Percentiles rank a stretch among this genome's conserved stretches.
Evolutionary conservation across 2,329 filamentous ascomycete species (phyloP).

Genomic region (Alternaria ethzedia): DNA sequence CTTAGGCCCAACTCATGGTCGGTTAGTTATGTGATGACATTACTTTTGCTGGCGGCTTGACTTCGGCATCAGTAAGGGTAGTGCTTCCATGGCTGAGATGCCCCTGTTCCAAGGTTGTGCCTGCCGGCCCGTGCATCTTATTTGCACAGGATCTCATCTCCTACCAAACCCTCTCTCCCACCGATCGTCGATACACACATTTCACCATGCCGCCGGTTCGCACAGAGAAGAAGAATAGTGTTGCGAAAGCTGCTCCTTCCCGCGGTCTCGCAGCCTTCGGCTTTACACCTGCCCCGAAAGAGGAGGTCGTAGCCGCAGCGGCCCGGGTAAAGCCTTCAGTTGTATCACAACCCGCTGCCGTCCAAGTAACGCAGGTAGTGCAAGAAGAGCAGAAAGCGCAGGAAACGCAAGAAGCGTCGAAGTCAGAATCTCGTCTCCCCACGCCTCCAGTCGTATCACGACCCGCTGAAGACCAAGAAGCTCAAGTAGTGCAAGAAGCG

Average conservation of each 20-base stretch:
- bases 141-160: background rate
- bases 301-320: background rate
- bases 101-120: no score
- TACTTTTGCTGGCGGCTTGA: no score
- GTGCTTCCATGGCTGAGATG: no score
- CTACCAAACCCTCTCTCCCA: no score
- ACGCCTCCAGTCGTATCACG: background rate
- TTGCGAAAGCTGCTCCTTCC: background rate
- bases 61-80: no score
- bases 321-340: background rate
- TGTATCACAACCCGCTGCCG: background rate
- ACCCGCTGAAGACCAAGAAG: background rate
- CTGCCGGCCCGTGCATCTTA: background rate
- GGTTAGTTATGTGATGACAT: no score
- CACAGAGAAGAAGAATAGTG: background rate
- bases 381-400: no score
- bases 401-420: background rate
- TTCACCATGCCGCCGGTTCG: background rate
- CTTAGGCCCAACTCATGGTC: no score
- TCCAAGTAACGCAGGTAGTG: no score
- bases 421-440: background rate
- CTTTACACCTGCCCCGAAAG: background rate
- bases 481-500: no score
- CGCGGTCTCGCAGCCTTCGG: background rate
- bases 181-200: background rate